Evolutionary conservation across 805 yeast species (phyloP).

Genomic region (Zygosaccharomyces pseudorouxii): DNA sequence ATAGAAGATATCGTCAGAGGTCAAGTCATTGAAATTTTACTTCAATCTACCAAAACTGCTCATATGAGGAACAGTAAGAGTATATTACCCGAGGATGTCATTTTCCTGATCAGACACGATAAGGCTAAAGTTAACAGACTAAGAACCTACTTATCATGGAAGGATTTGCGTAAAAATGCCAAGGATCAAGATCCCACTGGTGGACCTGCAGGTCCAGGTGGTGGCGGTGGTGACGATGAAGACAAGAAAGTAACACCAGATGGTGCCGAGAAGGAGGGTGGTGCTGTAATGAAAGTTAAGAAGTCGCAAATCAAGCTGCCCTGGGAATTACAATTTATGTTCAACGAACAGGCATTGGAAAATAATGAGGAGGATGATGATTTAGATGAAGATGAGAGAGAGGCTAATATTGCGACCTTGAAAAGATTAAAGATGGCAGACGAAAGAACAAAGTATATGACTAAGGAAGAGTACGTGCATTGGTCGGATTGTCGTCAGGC

Average conservation of each 20-base stretch:
- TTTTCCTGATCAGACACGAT: slow-evolving; percentile 87
- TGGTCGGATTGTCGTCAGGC: slow-evolving; percentile 99
- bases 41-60: slow-evolving; percentile 76
- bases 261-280: slow-evolving; percentile 41
- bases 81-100: slow-evolving; percentile 87
- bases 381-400: slow-evolving; percentile 84
- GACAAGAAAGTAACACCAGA: slow-evolving; percentile 28
- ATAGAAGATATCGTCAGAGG: slow-evolving; percentile 94
- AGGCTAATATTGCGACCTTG: slow-evolving; percentile 82
- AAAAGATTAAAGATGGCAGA: slow-evolving; percentile 89
- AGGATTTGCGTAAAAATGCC: slow-evolving; percentile 85
- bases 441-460: slow-evolving; percentile 89
- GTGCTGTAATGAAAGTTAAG: slow-evolving; percentile 51
- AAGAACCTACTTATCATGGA: slow-evolving; percentile 92
- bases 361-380: slow-evolving; percentile 60
- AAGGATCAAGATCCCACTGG: slow-evolving; percentile 63
- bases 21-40: slow-evolving; percentile 81
- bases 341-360: slow-evolving; percentile 80
- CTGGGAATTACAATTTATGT: slow-evolving; percentile 95
- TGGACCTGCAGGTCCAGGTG: slow-evolving; percentile 48
- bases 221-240: slow-evolving; percentile 43
- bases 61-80: slow-evolving; percentile 74
- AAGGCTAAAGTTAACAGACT: slow-evolving; percentile 88
- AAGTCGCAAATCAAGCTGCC: slow-evolving; percentile 81
- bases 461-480: slow-evolving; percentile 94